Base-by-base conservation (phyloP, 1,284 basidiomycete genomes). In the Nidula niveotomentosa region DNA sequence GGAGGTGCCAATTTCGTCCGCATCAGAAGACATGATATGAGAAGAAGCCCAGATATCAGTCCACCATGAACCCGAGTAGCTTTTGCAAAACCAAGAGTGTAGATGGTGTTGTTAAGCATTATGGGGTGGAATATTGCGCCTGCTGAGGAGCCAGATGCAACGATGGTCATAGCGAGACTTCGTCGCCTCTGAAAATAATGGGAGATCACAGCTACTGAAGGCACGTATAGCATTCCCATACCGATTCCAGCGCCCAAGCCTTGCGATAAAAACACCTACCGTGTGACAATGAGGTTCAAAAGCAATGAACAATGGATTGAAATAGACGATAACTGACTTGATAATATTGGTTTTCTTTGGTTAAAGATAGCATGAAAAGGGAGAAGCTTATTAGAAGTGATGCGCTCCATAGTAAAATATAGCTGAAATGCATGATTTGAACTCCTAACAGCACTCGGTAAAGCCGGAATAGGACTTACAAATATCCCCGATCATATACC, bases 221-320 rank as follows among this genome's bases (percentile, higher is more conserved):
- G 62, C 2, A 69, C 60, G 48, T 69, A 70, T 9, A 65, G 57
- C 41, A 71, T n/a, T 33, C 69, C 68, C 33, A 61, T 56, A 1
- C 68, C 65, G 8, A 69, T 49, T 10, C 79, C 80, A 39, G 76
- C 67, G 2, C 76, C 76, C 33, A 82, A 63, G 12, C 72, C 79
- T 62, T 82, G 79, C 0, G 74, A 68, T 30, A 82, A 70, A 63
- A 81, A 80, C 36, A 77, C 69, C 76, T 80, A 58, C 69, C 67
- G 55, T n/a, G 65, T 33, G 50, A 10, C 1, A 41, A 3, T 43
- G 8, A 17, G 6, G 6, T 43, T 43, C 39, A 43, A 43, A n/a
- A n/a, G 10, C 17, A 13, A 43, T 30, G 30, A 30, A 30, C 6
- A 30, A 30, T 30, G 30, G 30, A 30, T 6, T 30, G 30, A 43